Evolutionary conservation across 148 eudicot genomes (phyloP), one percentile per base, ranked within the genome.

Genomic region (Bassia scoparia): DNA sequence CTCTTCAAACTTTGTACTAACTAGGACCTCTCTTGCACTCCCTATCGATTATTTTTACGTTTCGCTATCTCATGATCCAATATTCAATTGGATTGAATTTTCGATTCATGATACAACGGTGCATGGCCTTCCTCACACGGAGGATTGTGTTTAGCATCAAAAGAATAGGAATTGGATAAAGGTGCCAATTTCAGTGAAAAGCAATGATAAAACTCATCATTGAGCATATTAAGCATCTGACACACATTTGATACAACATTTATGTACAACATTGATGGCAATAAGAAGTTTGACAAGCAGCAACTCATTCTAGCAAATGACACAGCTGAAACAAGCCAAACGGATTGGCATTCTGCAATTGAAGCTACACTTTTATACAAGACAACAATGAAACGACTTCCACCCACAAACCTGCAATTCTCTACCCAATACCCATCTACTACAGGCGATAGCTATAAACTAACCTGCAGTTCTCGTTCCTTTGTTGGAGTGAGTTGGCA

Each of bases 211-310:
- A 34, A 50, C 15, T 43, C 24, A 44, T 43, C 33, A 38, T 55
- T n/a, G n/a, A 53, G 55, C 44, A 56, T 5, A 54, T 27, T 38
- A 67, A 11, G 54, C 27, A 34, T 33, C 75, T 43, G 67, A 66
- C 31, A 70, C 79, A 65, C 26, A 65, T 37, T 48, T 37, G 60
- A 54, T 66, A 75, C 76, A 75, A 54, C 69, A 71, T 35, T 56
- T 80, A 80, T 75, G 72, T 80, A 80, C 82, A 80, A 71, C 54
- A 44, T 34, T 37, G 24, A 43, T 52, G 43, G 23, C 35, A 73
- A 55, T 17, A 31, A 61, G 44, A 48, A 35, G 44, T 43, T 67
- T 43, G 15, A 43, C 78, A 67, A 21, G 24, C 16, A 29, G 54
- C 43, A 52, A 58, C 61, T 71, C 69, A 71, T 66, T 62, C 61